Evolutionary conservation across 2,329 filamentous ascomycete species (phyloP).

Genomic region (Verticillium zaregamsianum): DNA sequence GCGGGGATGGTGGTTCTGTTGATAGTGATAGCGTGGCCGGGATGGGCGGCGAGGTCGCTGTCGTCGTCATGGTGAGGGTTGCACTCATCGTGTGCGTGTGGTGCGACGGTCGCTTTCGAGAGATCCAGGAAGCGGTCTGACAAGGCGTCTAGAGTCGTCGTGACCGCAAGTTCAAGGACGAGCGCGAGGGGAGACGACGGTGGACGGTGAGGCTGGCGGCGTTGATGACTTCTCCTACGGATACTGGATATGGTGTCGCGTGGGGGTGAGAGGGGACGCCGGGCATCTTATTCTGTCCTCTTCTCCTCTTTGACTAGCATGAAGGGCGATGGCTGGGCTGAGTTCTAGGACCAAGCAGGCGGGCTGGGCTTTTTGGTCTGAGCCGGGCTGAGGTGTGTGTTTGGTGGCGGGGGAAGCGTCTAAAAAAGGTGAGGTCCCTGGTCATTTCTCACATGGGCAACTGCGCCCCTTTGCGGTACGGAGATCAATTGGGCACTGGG

Average conservation of each 20-base stretch:
- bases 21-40: conserved; percentile 14
- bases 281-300: background rate
- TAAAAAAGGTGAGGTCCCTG: background rate
- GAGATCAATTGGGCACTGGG: background rate
- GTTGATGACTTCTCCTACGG: background rate
- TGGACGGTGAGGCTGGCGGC: background rate
- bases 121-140: background rate
- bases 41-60: conserved; percentile 9
- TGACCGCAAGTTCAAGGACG: background rate
- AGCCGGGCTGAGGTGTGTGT: background rate
- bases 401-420: background rate
- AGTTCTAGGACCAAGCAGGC: background rate
- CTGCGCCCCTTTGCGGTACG: background rate
- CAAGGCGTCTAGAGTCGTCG: background rate
- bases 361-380: background rate
- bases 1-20: conserved; percentile 10
- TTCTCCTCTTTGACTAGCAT: background rate
- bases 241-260: background rate
- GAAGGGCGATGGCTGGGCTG: background rate
- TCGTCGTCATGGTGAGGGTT: conserved; percentile 13
- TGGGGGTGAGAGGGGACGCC: background rate
- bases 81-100: conserved; percentile 12
- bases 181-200: background rate
- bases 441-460: background rate
- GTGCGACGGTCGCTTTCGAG: background rate